Evolutionary conservation across 805 yeast species (phyloP).

Genomic region (Sugiyamaella boreocaroliniensis): DNA sequence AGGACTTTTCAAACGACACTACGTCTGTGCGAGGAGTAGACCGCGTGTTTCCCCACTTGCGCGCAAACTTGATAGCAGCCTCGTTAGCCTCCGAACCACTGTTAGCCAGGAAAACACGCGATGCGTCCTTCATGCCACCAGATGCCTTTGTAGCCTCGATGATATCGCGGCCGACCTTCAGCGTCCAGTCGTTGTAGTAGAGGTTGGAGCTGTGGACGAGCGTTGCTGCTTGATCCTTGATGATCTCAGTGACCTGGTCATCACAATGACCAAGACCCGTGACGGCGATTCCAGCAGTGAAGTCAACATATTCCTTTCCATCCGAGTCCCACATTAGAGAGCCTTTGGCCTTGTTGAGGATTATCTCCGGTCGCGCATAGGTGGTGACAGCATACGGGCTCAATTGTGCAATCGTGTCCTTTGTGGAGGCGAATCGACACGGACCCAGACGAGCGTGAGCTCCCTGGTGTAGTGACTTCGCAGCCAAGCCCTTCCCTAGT

Average conservation of each 20-base stretch:
- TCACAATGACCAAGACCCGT: constrained; percentile 90
- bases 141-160: constrained; percentile 59
- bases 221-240: constrained; percentile 63
- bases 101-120: constrained; percentile 63
- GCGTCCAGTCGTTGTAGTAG: constrained; percentile 77
- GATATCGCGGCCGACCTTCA: constrained; percentile 65
- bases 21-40: constrained; percentile 46
- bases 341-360: constrained; percentile 75
- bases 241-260: constrained; percentile 61
- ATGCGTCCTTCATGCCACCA: constrained; percentile 79
- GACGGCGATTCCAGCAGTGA: constrained; percentile 95
- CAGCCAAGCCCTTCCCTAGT: not conserved
- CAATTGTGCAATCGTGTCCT: not conserved
- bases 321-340: constrained; percentile 76
- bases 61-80: constrained; percentile 69
- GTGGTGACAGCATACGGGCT: constrained; percentile 30
- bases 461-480: not conserved
- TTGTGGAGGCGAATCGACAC: not conserved
- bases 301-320: constrained; percentile 71
- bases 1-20: constrained; percentile 80
- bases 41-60: constrained; percentile 65
- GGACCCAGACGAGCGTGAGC: not conserved
- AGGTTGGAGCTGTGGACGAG: constrained; percentile 82
- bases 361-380: constrained; percentile 42
- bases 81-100: constrained; percentile 80